Evolutionary conservation across 306 rosid genomes (phyloP), one percentile per base, ranked within the genome.

Genomic region (Rosa rugosa): DNA sequence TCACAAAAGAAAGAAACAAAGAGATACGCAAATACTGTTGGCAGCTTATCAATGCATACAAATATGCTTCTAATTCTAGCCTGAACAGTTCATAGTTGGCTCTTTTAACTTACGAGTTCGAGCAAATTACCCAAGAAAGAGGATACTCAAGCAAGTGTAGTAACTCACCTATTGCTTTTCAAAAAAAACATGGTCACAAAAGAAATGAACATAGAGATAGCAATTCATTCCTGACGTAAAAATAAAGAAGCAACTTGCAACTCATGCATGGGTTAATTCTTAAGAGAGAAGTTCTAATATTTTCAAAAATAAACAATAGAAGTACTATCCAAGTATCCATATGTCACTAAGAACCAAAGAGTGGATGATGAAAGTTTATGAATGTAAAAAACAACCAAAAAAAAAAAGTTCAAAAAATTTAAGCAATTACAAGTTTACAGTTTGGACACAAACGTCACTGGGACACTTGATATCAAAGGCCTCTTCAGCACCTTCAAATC

Each of bases 241-340:
- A 73, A 54, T n/a, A 20, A 68, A 40, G 23, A 73, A 65, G 66
- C 77, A 38, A 34, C 76, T 72, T 50, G 56, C 6, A 62, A 62
- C 67, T 25, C 47, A 16, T 36, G 60, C 49, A 38, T 38, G 65
- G 2, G 10, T 42, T 22, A 71, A 71, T 18, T 6, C 60, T 6
- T 14, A 8, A 54, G 17, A 54, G 62, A 38, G 62, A 56, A 38
- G 77, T 54, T 73, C n/a, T 6, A 31, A 11, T 34, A 3, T 20
- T 40, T 40, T 18, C 45, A 45, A 20, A 11, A 6, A 56, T 9
- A 73, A 20, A 40, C 2, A 73, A 36, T n/a, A 73, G 5, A 17
- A 5, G 13, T 7, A 36, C 22, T 3, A 38, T 13, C 36, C 41
- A 73, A 54, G n/a, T 34, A 40, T 2, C 46, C 51, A 56, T 38